Conservation (phyloP, 257 asterid species). For the Phtheirospermum japonicum region DNA sequence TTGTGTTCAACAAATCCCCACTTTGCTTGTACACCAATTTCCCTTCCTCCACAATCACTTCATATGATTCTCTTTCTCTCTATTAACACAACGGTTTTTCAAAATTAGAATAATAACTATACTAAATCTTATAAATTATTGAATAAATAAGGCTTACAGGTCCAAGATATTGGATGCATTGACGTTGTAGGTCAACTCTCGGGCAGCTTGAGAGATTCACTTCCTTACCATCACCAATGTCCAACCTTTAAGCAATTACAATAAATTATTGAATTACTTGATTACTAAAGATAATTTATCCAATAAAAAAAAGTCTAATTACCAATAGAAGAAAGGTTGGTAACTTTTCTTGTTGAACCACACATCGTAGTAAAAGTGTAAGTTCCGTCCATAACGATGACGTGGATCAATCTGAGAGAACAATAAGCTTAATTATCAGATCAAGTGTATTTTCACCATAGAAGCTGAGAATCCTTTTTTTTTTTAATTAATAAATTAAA, state of each 20-base stretch:
- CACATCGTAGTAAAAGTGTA: background rate
- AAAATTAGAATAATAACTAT: too few species aligned
- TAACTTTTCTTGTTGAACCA: background rate
- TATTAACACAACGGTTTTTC: background rate
- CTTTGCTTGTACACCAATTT: constrained; percentile 56
- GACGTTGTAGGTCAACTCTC: background rate
- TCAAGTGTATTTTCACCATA: too few species aligned
- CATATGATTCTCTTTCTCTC: constrained; percentile 69
- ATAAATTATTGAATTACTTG: too few species aligned
- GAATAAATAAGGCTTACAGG: background rate
- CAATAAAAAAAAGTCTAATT: background rate
- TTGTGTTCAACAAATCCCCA: constrained; percentile 58
- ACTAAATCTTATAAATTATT: background rate
- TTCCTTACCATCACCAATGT: background rate
- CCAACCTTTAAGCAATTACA: background rate
- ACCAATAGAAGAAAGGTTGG: background rate
- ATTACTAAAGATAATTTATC: too few species aligned
- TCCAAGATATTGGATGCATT: background rate
- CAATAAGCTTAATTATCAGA: background rate
- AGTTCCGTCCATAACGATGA: constrained; percentile 31
- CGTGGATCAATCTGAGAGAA: background rate
- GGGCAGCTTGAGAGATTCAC: background rate
- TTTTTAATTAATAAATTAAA: too few species aligned
- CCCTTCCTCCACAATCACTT: constrained; percentile 56
- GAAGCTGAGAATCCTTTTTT: too few species aligned